A percentile compares a stretch with the other conserved stretches of the same genome.
Evolutionary conservation across 2,329 filamentous ascomycete genomes (phyloP).

Genomic region (Cladosporium sp.): DNA sequence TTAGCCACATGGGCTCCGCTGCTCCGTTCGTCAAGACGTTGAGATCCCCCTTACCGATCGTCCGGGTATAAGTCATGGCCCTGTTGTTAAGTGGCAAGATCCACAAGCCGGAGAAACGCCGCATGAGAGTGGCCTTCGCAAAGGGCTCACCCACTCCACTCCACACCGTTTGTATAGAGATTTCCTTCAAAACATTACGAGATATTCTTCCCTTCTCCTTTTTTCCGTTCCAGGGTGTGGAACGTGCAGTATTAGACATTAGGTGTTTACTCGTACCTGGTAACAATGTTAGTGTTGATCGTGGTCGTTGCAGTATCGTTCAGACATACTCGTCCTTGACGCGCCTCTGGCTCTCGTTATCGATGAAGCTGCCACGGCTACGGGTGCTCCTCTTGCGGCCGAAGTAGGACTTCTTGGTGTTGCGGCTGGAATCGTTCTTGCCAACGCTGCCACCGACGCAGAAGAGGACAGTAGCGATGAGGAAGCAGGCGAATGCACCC

Average conservation of each 20-base stretch:
- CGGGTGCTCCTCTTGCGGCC: conserved; percentile 49
- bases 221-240: not conserved
- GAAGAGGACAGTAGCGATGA: conserved; percentile 65
- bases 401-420: conserved; percentile 38
- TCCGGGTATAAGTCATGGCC: conserved; percentile 6
- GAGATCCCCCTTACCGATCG: not conserved
- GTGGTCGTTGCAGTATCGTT: too few relatives aligned
- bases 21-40: not conserved
- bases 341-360: conserved; percentile 53
- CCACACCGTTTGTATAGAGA: not conserved
- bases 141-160: not conserved
- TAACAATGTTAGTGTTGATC: not conserved
- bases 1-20: not conserved
- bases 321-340: conserved; percentile 70
- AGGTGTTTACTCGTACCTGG: conserved; percentile 11
- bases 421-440: conserved; percentile 36
- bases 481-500: conserved; percentile 63
- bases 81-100: not conserved
- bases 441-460: conserved; percentile 55
- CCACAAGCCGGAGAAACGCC: not conserved
- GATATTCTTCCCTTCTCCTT: not conserved
- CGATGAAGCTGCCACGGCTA: conserved; percentile 50
- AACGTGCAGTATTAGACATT: not conserved
- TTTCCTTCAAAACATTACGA: conserved; percentile 9
- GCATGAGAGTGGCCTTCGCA: not conserved